phyloP scores from a whole-genome alignment of 1,139 yeast genomes.

The Yamadazyma mexicana region DNA sequence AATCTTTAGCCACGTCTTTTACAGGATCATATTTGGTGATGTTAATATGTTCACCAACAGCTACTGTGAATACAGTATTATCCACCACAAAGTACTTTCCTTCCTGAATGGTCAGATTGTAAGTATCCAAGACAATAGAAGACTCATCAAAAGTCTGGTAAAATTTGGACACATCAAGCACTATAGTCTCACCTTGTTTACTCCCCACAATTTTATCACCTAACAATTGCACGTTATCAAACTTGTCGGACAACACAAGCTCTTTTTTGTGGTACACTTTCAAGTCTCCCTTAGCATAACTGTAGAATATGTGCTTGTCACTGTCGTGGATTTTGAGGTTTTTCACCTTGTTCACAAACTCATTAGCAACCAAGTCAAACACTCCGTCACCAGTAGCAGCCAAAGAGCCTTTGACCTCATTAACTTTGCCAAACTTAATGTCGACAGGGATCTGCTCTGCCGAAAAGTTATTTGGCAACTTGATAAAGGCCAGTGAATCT shows the following conservation, averaged over 20 bases:
- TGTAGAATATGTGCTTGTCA: constrained; percentile 8
- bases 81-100: constrained; percentile 12
- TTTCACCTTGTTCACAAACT: constrained; percentile 3
- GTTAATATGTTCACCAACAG: constrained; percentile 5
- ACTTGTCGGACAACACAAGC: constrained; percentile 9
- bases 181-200: constrained; percentile 14
- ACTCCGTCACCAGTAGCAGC: constrained; percentile 7
- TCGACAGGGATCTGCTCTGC: not conserved
- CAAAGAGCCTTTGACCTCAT: not conserved
- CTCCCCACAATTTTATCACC: constrained; percentile 9
- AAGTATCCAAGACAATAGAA: constrained; percentile 14
- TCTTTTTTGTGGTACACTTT: constrained; percentile 7
- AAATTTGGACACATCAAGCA: constrained; percentile 32
- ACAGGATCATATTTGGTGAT: constrained; percentile 8
- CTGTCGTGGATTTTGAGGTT: not conserved
- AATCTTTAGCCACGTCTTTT: constrained; percentile 5
- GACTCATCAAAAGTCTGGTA: constrained; percentile 18
- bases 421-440: constrained; percentile 8
- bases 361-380: not conserved
- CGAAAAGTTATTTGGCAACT: constrained; percentile 11
- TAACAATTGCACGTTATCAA: constrained; percentile 2
- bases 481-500: constrained; percentile 12
- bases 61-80: constrained; percentile 10
- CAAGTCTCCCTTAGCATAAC: constrained; percentile 6
- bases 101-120: constrained; percentile 10